These are phyloP conservation scores for Solanum dulcamara DNA, from an alignment of 257 asterid species.

Conservation along the genomic window DNA sequence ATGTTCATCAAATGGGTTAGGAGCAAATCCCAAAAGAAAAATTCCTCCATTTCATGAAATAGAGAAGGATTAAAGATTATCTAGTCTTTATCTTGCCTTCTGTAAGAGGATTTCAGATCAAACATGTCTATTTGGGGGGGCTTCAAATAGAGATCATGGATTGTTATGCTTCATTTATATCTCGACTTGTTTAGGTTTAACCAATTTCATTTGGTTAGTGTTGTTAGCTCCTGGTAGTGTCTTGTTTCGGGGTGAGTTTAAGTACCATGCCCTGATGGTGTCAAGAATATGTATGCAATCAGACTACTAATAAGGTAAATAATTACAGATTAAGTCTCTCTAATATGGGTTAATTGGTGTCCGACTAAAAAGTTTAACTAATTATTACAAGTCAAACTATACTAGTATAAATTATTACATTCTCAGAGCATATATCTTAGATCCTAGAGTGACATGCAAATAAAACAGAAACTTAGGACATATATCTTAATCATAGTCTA, in stretches of 20 bases:
- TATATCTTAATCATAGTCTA: too few relatives aligned
- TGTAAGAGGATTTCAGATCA: background rate
- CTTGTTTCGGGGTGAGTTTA: background rate
- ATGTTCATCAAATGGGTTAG: constrained; percentile 63
- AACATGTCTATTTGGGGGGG: background rate
- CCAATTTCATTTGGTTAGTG: background rate
- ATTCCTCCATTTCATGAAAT: constrained; percentile 23
- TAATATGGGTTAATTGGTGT: background rate
- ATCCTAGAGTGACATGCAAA: background rate
- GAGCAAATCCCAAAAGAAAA: constrained; percentile 59
- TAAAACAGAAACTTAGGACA: background rate
- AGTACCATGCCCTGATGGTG: background rate
- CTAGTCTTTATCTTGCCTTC: background rate
- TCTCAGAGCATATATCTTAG: background rate
- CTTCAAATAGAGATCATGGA: background rate
- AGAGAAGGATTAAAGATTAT: background rate
- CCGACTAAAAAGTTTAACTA: too few relatives aligned
- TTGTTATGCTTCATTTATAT: background rate
- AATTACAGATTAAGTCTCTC: background rate
- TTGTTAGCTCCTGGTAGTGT: background rate
- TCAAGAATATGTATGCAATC: background rate
- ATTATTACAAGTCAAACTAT: background rate
- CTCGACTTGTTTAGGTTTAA: background rate
- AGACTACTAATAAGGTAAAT: background rate
- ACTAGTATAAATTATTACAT: background rate